Evolutionary conservation across 2,329 filamentous ascomycete species (phyloP), one percentile per base, ranked within the genome.

Genomic region (Cordyceps fumosorosea): DNA sequence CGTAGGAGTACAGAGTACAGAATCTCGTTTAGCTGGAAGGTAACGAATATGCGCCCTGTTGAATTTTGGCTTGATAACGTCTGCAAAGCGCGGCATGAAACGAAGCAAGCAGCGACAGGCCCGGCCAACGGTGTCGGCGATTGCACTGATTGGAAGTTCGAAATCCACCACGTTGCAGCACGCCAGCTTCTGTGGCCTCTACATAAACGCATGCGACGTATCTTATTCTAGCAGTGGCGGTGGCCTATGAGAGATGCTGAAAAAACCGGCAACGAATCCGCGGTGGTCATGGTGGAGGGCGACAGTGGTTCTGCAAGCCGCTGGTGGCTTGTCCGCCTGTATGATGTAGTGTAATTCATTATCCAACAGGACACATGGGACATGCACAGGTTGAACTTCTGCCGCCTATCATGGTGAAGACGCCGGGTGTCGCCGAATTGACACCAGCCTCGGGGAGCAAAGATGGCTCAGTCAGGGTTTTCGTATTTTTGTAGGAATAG

Each of bases 141-240:
- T 34, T 8, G 52, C 52, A 34, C 22, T 42, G 22, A 44, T 44
- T 42, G 37, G 37, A 26, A 55, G 53, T 3, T 3, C 26, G 22
- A 50, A 58, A 50, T 42, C 56, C 56, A 58, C 44, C 44, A 20
- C 1, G 16, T 34, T 52, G 56, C 56, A 42, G 29, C 45, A 24
- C 54, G 42, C 51, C 32, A 42, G 54, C 42, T 56, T 22, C 40
- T 52, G 47, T 14, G 18, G 22, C n/a, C 45, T 37, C 16, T 58
- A 45, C 56, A 51, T 51, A 44, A 18, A 52, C 24, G 47, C 56
- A 59, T 59, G 56, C 47, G 44, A 59, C 56, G 34, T 42, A 44
- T 59, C 56, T 57, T 20, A 44, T 42, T 42, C 22, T 59, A 47
- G 22, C 14, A 20, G 22, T 4, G 5, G 18, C 24, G 45, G 11